A percentile compares a stretch with the other conserved stretches of the same genome.
Conservation (phyloP, 129 eudicot genomes). For the Arctium lappa region DNA sequence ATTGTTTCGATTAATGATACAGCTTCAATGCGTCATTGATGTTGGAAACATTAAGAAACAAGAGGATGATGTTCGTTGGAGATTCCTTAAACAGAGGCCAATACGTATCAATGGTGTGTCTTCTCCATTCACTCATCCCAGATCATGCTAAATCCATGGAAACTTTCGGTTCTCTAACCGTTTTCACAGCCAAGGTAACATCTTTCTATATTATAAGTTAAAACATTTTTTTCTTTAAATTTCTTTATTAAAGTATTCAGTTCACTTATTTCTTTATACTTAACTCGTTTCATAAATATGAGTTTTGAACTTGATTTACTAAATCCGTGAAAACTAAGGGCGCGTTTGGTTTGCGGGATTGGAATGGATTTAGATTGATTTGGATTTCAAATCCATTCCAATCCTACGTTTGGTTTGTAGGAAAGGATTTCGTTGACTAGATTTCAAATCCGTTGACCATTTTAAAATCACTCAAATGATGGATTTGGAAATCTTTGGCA, state of each 20-base stretch:
- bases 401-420: too few relatives aligned
- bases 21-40: conserved; percentile 85
- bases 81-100: conserved; percentile 93
- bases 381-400: too few relatives aligned
- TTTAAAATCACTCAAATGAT: too few relatives aligned
- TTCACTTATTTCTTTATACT: background rate
- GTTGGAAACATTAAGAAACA: conserved; percentile 81
- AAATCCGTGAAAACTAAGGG: too few relatives aligned
- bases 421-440: too few relatives aligned
- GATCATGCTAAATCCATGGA: conserved; percentile 75
- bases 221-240: background rate
- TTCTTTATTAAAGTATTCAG: background rate
- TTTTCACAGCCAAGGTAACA: conserved; percentile 73
- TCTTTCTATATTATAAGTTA: background rate
- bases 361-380: too few relatives aligned
- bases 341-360: too few relatives aligned
- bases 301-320: too few relatives aligned
- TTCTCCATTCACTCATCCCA: conserved; percentile 72
- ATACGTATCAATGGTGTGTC: conserved; percentile 83
- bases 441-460: too few relatives aligned
- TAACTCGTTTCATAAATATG: background rate
- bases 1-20: conserved; percentile 1
- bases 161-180: conserved; percentile 56
- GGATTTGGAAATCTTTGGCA: too few relatives aligned
- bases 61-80: conserved; percentile 91